These are phyloP conservation scores for Didymella pinodella DNA, from an alignment of 2,329 filamentous ascomycete species.

Conservation along the genomic window DNA sequence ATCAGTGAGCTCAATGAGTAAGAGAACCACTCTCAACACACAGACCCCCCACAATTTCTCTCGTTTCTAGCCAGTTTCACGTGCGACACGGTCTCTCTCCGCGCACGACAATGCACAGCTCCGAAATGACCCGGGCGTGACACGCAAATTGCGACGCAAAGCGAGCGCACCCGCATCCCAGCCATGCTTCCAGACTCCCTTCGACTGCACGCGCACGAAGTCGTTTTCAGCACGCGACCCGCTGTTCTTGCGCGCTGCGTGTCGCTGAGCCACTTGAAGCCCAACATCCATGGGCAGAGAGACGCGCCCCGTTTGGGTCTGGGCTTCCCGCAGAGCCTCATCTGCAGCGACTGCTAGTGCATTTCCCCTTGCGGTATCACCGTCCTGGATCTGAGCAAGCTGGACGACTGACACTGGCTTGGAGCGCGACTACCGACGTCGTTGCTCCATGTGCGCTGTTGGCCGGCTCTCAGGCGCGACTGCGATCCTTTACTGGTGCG, in stretches of 20 bases:
- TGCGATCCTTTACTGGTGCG: not conserved
- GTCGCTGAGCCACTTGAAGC: constrained; percentile 19
- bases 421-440: constrained; percentile 9
- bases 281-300: not conserved
- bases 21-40: constrained; percentile 19
- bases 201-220: constrained; percentile 6
- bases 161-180: constrained; percentile 18
- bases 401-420: constrained; percentile 4
- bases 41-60: constrained; percentile 7
- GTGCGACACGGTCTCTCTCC: constrained; percentile 11
- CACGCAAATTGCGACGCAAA: constrained; percentile 10
- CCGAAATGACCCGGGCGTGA: constrained; percentile 19
- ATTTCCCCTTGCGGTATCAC: constrained; percentile 11
- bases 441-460: not conserved
- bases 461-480: constrained; percentile 2
- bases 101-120: constrained; percentile 15
- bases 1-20: not conserved
- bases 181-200: constrained; percentile 21
- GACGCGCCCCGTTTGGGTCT: constrained; percentile 14
- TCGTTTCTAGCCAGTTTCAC: constrained; percentile 12
- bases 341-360: constrained; percentile 24
- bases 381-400: not conserved
- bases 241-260: constrained; percentile 7
- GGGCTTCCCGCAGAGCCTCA: constrained; percentile 25
- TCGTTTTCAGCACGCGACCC: constrained; percentile 10